Percentiles rank a stretch among this genome's conserved stretches.
These are phyloP conservation scores for Phlegmacium glaucopus DNA, from an alignment of 768 basidiomycete genomes.

Conservation along the genomic window DNA sequence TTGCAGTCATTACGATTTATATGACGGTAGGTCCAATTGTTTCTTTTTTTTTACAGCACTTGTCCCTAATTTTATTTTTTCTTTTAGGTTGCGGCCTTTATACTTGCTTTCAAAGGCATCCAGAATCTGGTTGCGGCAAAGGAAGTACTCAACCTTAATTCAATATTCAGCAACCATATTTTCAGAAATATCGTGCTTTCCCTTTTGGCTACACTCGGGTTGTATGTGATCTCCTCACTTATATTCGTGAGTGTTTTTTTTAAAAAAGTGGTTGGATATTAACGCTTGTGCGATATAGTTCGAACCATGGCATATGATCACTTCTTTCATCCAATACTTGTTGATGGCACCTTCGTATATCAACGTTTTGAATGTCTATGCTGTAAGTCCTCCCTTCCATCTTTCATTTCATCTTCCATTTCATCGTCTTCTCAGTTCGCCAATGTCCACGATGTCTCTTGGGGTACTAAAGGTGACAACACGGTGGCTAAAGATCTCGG, in stretches of 20 bases:
- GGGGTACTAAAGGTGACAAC: slow-evolving; percentile 97
- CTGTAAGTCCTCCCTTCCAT: slow-evolving; percentile 37
- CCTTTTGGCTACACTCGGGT: slow-evolving; percentile 80
- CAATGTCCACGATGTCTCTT: slow-evolving; percentile 89
- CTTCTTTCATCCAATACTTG: slow-evolving; percentile 89
- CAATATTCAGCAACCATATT: slow-evolving; percentile 73
- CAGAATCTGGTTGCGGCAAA: slow-evolving; percentile 48
- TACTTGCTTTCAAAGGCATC: slow-evolving; percentile 82
- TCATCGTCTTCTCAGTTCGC: slow-evolving; percentile 52
- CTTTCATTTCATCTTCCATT: not conserved
- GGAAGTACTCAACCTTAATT: slow-evolving; percentile 45
- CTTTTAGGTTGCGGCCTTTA: slow-evolving; percentile 66
- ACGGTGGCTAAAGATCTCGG: slow-evolving; percentile 84
- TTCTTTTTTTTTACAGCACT: not conserved
- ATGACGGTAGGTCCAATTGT: slow-evolving; percentile 68
- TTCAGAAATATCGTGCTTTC: slow-evolving; percentile 88
- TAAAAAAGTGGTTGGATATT: not conserved
- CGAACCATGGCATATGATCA: slow-evolving; percentile 99
- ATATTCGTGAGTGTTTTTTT: slow-evolving; percentile 67
- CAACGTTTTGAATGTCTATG: slow-evolving; percentile 89
- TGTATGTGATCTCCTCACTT: slow-evolving; percentile 81
- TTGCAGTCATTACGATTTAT: slow-evolving; percentile 89
- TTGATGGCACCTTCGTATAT: slow-evolving; percentile 95
- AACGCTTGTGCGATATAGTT: slow-evolving; percentile 44
- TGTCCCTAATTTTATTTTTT: slow-evolving; percentile 5